Conservation (phyloP, 2,329 filamentous ascomycete species). For the Sporothrix euskadiensis region DNA sequence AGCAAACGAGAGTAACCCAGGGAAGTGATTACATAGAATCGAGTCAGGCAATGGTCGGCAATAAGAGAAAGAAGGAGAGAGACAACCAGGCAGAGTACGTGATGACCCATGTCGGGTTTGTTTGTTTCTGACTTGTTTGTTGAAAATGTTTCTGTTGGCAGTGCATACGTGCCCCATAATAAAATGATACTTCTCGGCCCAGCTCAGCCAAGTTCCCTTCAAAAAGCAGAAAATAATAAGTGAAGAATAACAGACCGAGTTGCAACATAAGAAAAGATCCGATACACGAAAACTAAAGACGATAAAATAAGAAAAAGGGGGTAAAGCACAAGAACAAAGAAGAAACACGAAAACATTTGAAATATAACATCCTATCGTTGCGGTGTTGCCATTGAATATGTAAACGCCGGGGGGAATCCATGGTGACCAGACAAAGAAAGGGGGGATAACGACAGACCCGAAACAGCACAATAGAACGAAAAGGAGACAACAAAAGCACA, state of each 20-base stretch:
- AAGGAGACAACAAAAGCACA: neutral
- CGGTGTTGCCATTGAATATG: neutral
- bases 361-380: neutral
- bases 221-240: neutral
- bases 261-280: neutral
- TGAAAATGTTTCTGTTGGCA: neutral
- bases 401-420: neutral
- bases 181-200: neutral
- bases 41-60: no score
- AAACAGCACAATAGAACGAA: neutral
- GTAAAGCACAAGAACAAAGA: neutral
- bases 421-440: neutral
- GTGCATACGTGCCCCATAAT: no score
- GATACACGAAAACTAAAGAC: neutral
- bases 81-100: neutral
- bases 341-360: neutral
- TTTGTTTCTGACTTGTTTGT: conserved; percentile 16
- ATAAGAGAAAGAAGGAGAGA: neutral
- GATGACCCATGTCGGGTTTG: neutral
- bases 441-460: neutral
- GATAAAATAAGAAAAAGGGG: neutral
- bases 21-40: neutral
- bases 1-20: neutral
- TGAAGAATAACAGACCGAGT: neutral
- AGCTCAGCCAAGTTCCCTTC: neutral